Conservation (phyloP, 257 asterid species). For the Solanum sejunctum region DNA sequence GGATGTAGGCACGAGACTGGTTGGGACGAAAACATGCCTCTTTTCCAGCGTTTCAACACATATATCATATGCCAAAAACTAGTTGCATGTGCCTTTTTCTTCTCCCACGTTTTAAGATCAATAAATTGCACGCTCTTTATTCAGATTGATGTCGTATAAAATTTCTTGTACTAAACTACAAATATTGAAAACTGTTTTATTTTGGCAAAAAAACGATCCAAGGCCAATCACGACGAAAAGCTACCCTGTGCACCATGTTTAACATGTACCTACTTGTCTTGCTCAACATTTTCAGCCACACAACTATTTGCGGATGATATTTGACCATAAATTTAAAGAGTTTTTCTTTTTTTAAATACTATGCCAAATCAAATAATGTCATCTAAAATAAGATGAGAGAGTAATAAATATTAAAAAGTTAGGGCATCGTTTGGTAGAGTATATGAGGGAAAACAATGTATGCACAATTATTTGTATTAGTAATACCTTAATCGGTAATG, state of each 20-base stretch:
- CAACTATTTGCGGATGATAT: too few relatives aligned
- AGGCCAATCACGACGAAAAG: not conserved
- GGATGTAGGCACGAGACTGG: constrained; percentile 7
- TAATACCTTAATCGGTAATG: too few relatives aligned
- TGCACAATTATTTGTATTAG: too few relatives aligned
- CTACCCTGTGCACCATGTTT: not conserved
- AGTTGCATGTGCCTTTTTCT: not conserved
- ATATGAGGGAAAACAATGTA: too few relatives aligned
- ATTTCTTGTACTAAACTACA: not conserved
- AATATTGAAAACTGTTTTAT: not conserved
- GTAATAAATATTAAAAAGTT: too few relatives aligned
- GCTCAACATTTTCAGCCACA: too few relatives aligned
- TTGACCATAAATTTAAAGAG: too few relatives aligned
- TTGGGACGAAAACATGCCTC: constrained; percentile 9
- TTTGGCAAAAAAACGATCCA: not conserved
- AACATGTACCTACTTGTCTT: not conserved
- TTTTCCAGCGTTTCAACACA: not conserved
- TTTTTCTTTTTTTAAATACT: too few relatives aligned
- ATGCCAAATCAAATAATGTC: too few relatives aligned
- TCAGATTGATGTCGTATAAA: not conserved
- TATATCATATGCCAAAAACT: not conserved
- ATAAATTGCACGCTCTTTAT: not conserved
- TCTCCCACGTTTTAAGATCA: not conserved
- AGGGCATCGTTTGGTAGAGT: too few relatives aligned
- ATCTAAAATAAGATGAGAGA: too few relatives aligned